Evolutionary conservation across 2,329 filamentous ascomycete genomes (phyloP).

Genomic region (Microcera coccophila): DNA sequence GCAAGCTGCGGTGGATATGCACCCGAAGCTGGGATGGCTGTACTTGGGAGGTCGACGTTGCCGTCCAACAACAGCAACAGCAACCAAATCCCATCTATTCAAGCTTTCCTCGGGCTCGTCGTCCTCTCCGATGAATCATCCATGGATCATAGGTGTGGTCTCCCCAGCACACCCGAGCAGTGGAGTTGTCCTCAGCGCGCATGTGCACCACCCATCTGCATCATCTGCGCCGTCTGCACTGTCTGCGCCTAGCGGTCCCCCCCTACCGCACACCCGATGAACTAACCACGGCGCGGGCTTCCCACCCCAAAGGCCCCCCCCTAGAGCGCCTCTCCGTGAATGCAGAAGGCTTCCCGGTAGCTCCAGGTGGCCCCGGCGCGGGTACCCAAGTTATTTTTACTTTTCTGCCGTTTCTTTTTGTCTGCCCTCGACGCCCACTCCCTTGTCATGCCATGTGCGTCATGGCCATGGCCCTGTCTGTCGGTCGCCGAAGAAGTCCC

Average conservation of each 20-base stretch:
- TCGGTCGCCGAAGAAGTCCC: no score
- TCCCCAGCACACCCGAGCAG: no score
- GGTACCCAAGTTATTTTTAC: slow-evolving; percentile 32
- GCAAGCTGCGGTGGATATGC: no score
- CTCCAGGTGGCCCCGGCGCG: slow-evolving; percentile 14
- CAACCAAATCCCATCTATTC: no score
- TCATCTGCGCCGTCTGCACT: no score
- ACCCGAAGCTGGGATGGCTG: no score
- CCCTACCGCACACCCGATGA: background rate
- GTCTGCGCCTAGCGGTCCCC: background rate
- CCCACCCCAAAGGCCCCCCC: background rate
- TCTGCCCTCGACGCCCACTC: slow-evolving; percentile 15
- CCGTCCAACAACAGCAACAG: no score
- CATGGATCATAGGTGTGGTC: no score
- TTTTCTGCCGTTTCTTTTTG: slow-evolving; percentile 23
- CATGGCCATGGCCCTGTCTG: slow-evolving; percentile 17
- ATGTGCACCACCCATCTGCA: no score
- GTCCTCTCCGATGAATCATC: background rate
- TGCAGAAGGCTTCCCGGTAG: slow-evolving; percentile 9
- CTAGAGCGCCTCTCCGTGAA: no score
- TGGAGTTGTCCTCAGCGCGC: background rate
- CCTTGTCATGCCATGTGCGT: slow-evolving; percentile 24
- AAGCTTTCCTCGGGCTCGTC: background rate
- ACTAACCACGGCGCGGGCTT: background rate
- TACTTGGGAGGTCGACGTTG: no score